Conservation (phyloP, 352 stramenopile genomes). For the Phytophthora citrophthora region DNA sequence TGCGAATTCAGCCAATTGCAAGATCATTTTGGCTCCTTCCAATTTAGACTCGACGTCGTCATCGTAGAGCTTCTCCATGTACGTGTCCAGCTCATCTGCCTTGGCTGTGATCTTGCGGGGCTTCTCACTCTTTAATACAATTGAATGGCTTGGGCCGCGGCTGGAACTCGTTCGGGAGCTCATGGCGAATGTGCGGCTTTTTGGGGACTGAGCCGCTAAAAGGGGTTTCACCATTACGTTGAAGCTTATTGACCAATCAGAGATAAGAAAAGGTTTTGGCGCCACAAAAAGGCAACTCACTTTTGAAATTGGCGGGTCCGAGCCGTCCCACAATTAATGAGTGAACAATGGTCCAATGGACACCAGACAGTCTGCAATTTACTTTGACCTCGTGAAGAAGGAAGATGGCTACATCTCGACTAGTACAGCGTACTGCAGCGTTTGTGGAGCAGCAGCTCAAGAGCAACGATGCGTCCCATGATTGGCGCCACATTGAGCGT, state of each 20-base stretch:
- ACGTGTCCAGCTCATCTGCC: conserved; percentile 89
- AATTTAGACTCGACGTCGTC: conserved; percentile 87
- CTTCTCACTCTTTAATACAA: conserved; percentile 36
- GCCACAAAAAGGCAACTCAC: conserved; percentile 17
- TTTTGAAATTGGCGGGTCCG: conserved; percentile 8
- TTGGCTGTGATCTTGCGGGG: conserved; percentile 61
- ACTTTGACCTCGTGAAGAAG: background rate
- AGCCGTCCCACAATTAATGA: no score
- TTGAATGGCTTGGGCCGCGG: conserved; percentile 11
- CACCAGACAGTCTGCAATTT: conserved; percentile 23
- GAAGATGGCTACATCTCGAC: conserved; percentile 48
- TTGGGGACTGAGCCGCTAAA: conserved; percentile 8
- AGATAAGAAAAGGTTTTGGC: conserved; percentile 4
- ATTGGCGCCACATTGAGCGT: conserved; percentile 90
- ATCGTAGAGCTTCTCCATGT: conserved; percentile 96
- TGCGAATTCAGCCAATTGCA: conserved; percentile 90
- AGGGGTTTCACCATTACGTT: conserved; percentile 32
- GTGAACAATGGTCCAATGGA: no score
- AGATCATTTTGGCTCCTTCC: conserved; percentile 91
- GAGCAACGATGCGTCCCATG: conserved; percentile 84
- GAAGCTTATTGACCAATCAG: conserved; percentile 33
- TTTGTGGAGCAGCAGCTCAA: conserved; percentile 81
- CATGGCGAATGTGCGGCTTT: conserved; percentile 10
- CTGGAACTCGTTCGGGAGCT: conserved; percentile 40
- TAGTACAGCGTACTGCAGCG: conserved; percentile 72